Base-by-base conservation (phyloP, 805 yeast genomes). In the Cyberlindnera petersonii region DNA sequence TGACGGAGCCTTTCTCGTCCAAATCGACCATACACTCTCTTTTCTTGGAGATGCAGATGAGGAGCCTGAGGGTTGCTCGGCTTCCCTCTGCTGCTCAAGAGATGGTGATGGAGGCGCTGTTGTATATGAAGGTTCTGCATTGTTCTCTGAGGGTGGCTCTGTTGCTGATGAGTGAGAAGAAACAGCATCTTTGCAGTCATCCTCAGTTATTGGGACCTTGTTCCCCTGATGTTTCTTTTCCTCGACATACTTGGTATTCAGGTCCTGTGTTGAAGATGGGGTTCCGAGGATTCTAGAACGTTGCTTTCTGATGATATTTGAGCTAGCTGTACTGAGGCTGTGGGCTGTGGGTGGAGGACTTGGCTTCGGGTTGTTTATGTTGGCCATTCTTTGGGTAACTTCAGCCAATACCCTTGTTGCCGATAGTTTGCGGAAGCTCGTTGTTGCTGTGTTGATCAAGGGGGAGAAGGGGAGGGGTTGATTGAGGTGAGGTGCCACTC, bases 1-100 rank as follows among this genome's bases (percentile, higher is more conserved):
- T n/a, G 34, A 32, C 2, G 49, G 36, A 3, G 38, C 16, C 15
- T 23, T 39, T 9, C 42, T 35, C 8, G 38, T 22, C 46, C 46
- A 46, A 1, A 46, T 19, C 3, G 46, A 42, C 49, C 49, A 46
- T 10, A 24, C n/a, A 16, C 44, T 35, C 22, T 42, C 49, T 23
- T 37, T 40, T 20, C 40, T 30, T n/a, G 45, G 31, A 9, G 42
- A 30, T 2, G n/a, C 27, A 3, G 31, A 10, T 19, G 17, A n/a
- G n/a, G n/a, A 17, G 13, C 14, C 9, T 26, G 32, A 20, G 16
- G 34, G 10, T 21, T 16, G 30, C 14, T 35, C 32, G 15, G 16
- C n/a, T 8, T 23, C 20, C 11, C 33, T 20, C 16, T n/a, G 33
- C 10, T 23, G 28, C n/a, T 16, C 29, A 20, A 16, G 15, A 21